Evolutionary conservation across 192 early-diverging fungal genomes (phyloP).

Genomic region (Backusella circina): DNA sequence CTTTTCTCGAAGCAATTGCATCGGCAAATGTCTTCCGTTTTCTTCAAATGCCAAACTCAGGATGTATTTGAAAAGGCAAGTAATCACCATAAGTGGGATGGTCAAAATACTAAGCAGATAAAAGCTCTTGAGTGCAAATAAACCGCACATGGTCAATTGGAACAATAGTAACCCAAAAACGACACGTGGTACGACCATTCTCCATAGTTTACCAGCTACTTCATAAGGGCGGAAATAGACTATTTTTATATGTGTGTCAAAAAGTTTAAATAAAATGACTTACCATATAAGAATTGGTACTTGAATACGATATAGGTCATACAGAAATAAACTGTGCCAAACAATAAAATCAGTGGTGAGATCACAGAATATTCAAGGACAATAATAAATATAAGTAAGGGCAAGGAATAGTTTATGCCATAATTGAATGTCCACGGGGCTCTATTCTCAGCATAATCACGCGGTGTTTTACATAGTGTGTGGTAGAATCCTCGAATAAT

Average conservation of each 20-base stretch:
- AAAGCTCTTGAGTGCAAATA: conserved; percentile 52
- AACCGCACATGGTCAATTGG: conserved; percentile 61
- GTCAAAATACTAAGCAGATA: conserved; percentile 32
- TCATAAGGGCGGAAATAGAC: conserved; percentile 71
- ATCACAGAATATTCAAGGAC: conserved; percentile 72
- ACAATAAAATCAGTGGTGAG: conserved; percentile 67
- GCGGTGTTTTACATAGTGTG: conserved; percentile 63
- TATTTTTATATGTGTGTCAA: not conserved
- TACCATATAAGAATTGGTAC: conserved; percentile 69
- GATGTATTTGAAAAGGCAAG: conserved; percentile 38
- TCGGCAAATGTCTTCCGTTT: conserved; percentile 17
- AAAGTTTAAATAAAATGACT: not conserved
- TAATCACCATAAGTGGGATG: conserved; percentile 44
- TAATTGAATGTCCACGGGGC: conserved; percentile 64
- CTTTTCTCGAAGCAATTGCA: conserved; percentile 27
- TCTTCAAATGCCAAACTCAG: conserved; percentile 24
- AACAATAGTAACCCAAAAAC: conserved; percentile 59
- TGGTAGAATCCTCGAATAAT: conserved; percentile 50
- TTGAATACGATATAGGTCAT: conserved; percentile 66
- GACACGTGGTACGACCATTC: conserved; percentile 61
- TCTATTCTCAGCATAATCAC: conserved; percentile 69
- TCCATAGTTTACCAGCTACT: conserved; percentile 67
- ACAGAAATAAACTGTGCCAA: conserved; percentile 62
- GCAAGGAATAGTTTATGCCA: conserved; percentile 60
- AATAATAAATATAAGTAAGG: conserved; percentile 67